Base-by-base conservation (phyloP, 176 grass and related monocot species). In the Lolium multiflorum region DNA sequence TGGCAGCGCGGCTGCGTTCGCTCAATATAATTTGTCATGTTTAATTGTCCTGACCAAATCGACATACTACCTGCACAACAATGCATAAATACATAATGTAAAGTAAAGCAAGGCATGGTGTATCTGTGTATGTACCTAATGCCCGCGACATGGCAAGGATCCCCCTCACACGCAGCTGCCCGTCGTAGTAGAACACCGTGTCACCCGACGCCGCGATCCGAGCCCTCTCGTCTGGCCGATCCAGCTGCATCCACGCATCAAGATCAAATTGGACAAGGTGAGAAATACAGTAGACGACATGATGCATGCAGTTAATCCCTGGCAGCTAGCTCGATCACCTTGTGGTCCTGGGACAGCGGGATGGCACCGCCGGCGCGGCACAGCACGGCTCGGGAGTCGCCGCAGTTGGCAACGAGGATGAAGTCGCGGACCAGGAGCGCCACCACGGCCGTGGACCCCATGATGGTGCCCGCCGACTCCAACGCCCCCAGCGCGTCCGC, bases 341-440 rank as follows among this genome's bases (percentile, higher is more conserved):
- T 95, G 86, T 98, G 96, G 80, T 98, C 96, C 60, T 2, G 9
- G 65, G 96, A 95, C 76, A 98, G 93, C 39, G 91, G 89, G 71
- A 89, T 0, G 37, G 60, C 93, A 0, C 0, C n/a, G 28, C 81
- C 81, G 0, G 70, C 87, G 9, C 91, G 95, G 87, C 91, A 89
- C 80, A 97, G 91, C 11, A 97, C 91, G 13, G 91, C 92, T 44
- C 95, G 86, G 17, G 92, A 97, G 83, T 97, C 95, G n/a, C 95
- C 95, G 78, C 91, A 91, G 91, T 94, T 97, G 84, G 92, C 91
- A 1, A 97, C 84, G 48, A 97, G 13, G 44, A 94, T 1, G 78
- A 74, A 76, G 35, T 63, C 77, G 15, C 80, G 77, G 35, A 80
- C 80, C 48, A 98, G 67, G 9, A 98, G 13, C 1, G 87, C 93